Percentiles rank a stretch among this genome's conserved stretches.
Conservation (phyloP, 768 basidiomycete genomes). For the Leucosporidium yakuticum region DNA sequence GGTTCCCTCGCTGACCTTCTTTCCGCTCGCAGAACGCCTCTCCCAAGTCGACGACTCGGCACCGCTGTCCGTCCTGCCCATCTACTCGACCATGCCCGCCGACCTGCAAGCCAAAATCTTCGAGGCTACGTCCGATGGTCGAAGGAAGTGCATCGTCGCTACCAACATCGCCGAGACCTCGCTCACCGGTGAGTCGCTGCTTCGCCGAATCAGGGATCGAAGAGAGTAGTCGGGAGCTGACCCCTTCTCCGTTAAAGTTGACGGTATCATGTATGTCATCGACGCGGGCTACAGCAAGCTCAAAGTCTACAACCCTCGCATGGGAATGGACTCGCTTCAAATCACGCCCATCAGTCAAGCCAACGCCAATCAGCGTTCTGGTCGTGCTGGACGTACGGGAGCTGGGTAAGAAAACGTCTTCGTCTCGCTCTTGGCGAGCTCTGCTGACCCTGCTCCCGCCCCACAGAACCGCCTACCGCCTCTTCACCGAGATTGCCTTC, state of each 20-base stretch:
- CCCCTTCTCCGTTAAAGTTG: slow-evolving; percentile 54
- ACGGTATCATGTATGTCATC: slow-evolving; percentile 94
- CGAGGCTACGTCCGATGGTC: slow-evolving; percentile 83
- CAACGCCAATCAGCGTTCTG: slow-evolving; percentile 91
- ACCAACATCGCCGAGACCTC: slow-evolving; percentile 99
- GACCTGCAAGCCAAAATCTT: slow-evolving; percentile 98
- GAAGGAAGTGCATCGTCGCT: slow-evolving; percentile 94
- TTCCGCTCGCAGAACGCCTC: slow-evolving; percentile 63
- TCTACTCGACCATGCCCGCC: slow-evolving; percentile 99
- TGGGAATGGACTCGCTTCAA: slow-evolving; percentile 98
- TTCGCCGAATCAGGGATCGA: not conserved
- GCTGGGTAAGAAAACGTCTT: slow-evolving; percentile 60
- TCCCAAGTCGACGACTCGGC: slow-evolving; percentile 85
- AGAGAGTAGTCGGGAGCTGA: slow-evolving; percentile 11
- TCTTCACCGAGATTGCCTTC: slow-evolving; percentile 95
- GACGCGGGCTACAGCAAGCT: slow-evolving; percentile 96
- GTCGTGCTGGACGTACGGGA: slow-evolving; percentile 93
- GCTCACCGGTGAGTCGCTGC: slow-evolving; percentile 61
- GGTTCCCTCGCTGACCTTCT: slow-evolving; percentile 4
- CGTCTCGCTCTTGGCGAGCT: not conserved
- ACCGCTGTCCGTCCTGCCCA: slow-evolving; percentile 83
- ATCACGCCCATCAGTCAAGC: slow-evolving; percentile 99
- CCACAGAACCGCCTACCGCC: slow-evolving; percentile 83
- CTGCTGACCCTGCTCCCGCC: not conserved
- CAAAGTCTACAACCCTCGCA: slow-evolving; percentile 97